These are phyloP conservation scores for Paramecium caudatum DNA, from an alignment of 73 alveolate genomes.

Conservation along the genomic window DNA sequence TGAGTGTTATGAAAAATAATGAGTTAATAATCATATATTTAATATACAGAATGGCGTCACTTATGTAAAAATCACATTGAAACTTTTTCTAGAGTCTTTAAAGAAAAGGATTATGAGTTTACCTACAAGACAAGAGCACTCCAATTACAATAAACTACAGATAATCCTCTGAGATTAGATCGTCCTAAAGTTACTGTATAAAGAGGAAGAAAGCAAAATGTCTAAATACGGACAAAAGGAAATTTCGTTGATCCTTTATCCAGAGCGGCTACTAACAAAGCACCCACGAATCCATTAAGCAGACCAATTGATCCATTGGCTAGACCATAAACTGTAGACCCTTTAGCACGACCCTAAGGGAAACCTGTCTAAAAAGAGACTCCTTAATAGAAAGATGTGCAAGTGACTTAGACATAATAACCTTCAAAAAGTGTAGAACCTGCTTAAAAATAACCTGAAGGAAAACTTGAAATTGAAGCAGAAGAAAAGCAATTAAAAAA, in stretches of 20 bases:
- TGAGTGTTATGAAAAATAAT: neutral
- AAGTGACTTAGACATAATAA: neutral
- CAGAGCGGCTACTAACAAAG: constrained; percentile 19
- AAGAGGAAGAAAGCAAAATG: constrained; percentile 55
- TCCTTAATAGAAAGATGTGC: neutral
- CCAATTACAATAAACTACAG: constrained; percentile 50
- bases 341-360: constrained; percentile 65
- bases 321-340: constrained; percentile 45
- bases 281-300: constrained; percentile 64
- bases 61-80: neutral
- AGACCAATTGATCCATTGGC: neutral
- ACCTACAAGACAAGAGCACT: constrained; percentile 57
- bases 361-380: neutral
- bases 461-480: neutral
- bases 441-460: constrained; percentile 14
- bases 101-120: constrained; percentile 75
- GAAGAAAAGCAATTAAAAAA: constrained; percentile 55
- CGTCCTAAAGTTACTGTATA: constrained; percentile 59
- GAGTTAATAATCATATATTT: neutral
- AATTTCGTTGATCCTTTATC: constrained; percentile 77
- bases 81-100: constrained; percentile 26
- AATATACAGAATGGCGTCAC: constrained; percentile 50
- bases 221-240: constrained; percentile 72
- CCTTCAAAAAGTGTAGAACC: constrained; percentile 53
- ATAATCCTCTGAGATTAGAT: constrained; percentile 73